Percentiles rank a stretch among this genome's conserved stretches.
Conservation (phyloP, 345 rosid species). For the Ailanthus altissimus region DNA sequence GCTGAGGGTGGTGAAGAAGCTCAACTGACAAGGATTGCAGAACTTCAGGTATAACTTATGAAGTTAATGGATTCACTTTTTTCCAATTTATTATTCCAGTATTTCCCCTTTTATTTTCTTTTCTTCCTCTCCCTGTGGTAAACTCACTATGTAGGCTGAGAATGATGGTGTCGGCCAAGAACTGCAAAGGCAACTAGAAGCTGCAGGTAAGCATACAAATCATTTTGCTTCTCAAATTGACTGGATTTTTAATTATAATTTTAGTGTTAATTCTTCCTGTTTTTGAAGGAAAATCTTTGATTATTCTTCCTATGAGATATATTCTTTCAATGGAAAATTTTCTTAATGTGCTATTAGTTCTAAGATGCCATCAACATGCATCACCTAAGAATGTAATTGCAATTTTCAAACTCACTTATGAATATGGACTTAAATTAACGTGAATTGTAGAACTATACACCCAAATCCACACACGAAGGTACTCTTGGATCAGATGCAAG, state of each 20-base stretch:
- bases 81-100: not conserved
- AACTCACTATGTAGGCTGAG: constrained; percentile 53
- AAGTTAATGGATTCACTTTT: not conserved
- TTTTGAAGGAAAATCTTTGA: not conserved
- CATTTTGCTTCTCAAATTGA: not conserved
- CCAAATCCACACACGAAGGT: not conserved
- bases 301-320: not conserved
- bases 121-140: not conserved
- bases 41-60: constrained; percentile 57
- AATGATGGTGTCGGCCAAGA: constrained; percentile 84
- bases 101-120: not conserved
- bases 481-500: not conserved
- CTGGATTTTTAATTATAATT: not conserved
- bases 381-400: not conserved
- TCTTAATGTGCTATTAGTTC: not conserved
- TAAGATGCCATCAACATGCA: not conserved
- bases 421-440: not conserved
- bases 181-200: constrained; percentile 89
- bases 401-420: not conserved
- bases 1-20: constrained; percentile 92
- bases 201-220: constrained; percentile 59
- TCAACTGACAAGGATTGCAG: constrained; percentile 74
- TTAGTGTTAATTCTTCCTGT: not conserved
- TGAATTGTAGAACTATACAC: not conserved
- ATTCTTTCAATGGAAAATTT: not conserved